phyloP scores from a whole-genome alignment of 768 basidiomycete species.

The Suillus subaureus region DNA sequence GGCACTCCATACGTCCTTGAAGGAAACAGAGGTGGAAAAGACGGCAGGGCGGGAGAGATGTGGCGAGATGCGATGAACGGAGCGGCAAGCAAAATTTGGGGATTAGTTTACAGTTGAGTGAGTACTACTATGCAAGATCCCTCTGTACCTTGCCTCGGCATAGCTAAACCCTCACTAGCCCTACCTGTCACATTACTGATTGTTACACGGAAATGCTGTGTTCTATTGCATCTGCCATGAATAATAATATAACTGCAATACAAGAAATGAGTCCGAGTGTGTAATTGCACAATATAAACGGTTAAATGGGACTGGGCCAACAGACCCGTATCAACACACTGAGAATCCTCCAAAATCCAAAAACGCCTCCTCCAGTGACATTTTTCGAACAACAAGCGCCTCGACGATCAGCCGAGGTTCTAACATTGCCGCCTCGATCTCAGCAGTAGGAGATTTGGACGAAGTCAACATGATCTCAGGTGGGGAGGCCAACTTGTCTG shows the following conservation, averaged over 20 bases:
- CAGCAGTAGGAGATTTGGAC: conserved; percentile 13
- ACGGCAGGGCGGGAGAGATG: conserved; percentile 30
- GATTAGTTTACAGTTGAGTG: neutral
- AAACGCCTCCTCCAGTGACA: conserved; percentile 75
- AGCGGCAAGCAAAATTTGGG: conserved; percentile 34
- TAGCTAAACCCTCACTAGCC: neutral
- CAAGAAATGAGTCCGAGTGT: neutral
- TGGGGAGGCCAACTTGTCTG: neutral
- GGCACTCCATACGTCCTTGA: conserved; percentile 58
- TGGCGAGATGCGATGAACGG: conserved; percentile 37
- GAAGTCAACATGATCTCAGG: neutral
- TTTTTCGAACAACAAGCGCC: conserved; percentile 76
- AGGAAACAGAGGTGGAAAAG: conserved; percentile 16
- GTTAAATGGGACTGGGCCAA: neutral
- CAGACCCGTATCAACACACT: conserved; percentile 16
- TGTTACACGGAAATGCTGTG: neutral
- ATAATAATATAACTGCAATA: neutral
- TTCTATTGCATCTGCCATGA: neutral
- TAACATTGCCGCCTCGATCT: neutral
- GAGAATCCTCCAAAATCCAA: conserved; percentile 72
- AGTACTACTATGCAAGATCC: neutral
- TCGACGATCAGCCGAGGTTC: conserved; percentile 76
- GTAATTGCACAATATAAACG: neutral
- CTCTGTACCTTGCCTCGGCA: neutral
- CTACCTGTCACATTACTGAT: neutral